A percentile compares a stretch with the other conserved stretches of the same genome.
These are phyloP conservation scores for Colletotrichum acutatum DNA, from an alignment of 2,329 filamentous ascomycete species.

Conservation along the genomic window DNA sequence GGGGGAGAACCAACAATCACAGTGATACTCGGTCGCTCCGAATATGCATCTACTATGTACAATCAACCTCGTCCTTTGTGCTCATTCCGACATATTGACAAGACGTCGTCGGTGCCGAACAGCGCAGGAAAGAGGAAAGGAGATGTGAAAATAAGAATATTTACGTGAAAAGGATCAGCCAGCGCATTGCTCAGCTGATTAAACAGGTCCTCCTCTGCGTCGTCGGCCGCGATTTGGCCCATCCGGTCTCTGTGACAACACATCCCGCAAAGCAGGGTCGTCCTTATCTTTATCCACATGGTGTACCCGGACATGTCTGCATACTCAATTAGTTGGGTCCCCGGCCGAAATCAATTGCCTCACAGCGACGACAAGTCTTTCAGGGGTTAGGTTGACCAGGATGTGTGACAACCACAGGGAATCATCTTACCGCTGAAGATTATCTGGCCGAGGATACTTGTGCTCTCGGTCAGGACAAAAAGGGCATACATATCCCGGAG, in stretches of 20 bases:
- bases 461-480: constrained; percentile 96
- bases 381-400: background rate
- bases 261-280: constrained; percentile 82
- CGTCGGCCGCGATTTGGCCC: constrained; percentile 84
- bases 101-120: background rate
- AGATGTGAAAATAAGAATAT: constrained; percentile 9
- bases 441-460: constrained; percentile 94
- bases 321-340: background rate
- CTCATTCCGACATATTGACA: background rate
- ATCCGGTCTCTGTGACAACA: constrained; percentile 86
- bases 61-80: background rate
- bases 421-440: constrained; percentile 82
- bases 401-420: background rate
- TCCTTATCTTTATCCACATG: constrained; percentile 92
- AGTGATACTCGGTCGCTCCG: background rate
- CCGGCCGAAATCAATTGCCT: background rate
- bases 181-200: background rate
- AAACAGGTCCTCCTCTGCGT: constrained; percentile 64
- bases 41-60: constrained; percentile 25
- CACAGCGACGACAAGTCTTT: background rate
- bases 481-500: constrained; percentile 94
- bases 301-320: constrained; percentile 90
- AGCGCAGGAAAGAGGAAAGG: background rate
- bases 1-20: background rate
- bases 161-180: constrained; percentile 16